phyloP scores from a whole-genome alignment of 345 rosid genomes.

The Eucalyptus pauciflora region DNA sequence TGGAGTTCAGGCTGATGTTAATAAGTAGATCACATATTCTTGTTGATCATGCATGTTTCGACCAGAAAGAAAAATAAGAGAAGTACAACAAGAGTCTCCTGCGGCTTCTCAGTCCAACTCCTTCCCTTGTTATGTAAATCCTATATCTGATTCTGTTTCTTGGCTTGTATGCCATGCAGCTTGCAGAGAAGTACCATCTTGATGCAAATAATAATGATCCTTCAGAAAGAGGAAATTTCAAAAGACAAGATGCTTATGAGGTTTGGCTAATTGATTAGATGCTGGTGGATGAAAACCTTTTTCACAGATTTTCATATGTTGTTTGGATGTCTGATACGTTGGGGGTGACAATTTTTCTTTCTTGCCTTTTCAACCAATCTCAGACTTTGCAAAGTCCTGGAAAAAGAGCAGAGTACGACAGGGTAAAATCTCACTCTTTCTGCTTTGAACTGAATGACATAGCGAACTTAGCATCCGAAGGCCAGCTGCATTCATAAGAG shows the following conservation, averaged over 20 bases:
- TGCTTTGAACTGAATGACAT: not conserved
- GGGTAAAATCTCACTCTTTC: constrained; percentile 8
- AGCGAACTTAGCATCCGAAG: not conserved
- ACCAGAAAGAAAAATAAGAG: not conserved
- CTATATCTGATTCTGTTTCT: not conserved
- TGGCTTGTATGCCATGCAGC: constrained; percentile 31
- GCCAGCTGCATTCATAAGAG: not conserved
- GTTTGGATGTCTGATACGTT: not conserved
- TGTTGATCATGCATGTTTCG: not conserved
- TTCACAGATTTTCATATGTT: not conserved
- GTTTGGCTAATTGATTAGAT: constrained; percentile 12
- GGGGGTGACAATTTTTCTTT: not conserved
- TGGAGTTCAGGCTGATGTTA: not conserved
- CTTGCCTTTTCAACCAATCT: constrained; percentile 3
- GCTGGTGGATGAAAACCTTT: not conserved
- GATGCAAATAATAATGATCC: constrained; percentile 79
- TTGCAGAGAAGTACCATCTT: constrained; percentile 87
- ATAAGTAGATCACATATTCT: not conserved
- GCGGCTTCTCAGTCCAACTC: not conserved
- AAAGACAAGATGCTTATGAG: constrained; percentile 82
- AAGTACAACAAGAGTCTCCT: not conserved
- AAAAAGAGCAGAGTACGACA: constrained; percentile 62
- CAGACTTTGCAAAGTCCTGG: constrained; percentile 51
- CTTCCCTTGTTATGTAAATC: not conserved
- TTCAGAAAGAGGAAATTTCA: constrained; percentile 74